A percentile compares a stretch with the other conserved stretches of the same genome.
Conservation (phyloP, 225 moss, liverwort and hornwort genomes). For the Pseudisothecium myosuroides region DNA sequence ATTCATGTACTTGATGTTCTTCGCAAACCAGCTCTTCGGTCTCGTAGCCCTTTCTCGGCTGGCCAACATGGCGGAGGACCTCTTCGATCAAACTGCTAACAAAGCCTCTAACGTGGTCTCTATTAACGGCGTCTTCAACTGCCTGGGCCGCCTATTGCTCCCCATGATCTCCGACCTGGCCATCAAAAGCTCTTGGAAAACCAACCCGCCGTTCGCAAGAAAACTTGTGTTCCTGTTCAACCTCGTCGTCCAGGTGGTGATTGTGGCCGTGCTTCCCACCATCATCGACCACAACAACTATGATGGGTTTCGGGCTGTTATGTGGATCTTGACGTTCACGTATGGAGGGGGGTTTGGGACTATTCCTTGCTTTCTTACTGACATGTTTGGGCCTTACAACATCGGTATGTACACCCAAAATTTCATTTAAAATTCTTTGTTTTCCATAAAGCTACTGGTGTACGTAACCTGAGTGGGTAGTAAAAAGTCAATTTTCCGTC, state of each 20-base stretch:
- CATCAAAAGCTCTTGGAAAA: neutral
- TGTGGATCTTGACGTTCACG: constrained; percentile 49
- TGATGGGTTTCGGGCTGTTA: constrained; percentile 36
- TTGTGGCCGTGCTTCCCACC: constrained; percentile 17
- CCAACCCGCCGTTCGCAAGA: constrained; percentile 39
- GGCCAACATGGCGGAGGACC: constrained; percentile 41
- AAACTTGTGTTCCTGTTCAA: constrained; percentile 45
- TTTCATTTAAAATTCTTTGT: too few relatives aligned
- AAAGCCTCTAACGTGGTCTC: constrained; percentile 51
- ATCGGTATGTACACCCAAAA: constrained; percentile 12
- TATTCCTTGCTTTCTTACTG: constrained; percentile 67
- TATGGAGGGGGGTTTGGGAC: constrained; percentile 69
- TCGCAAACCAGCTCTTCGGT: constrained; percentile 61
- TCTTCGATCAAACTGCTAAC: constrained; percentile 1
- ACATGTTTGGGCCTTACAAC: constrained; percentile 77
- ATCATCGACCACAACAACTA: constrained; percentile 28
- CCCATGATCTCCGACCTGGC: constrained; percentile 35
- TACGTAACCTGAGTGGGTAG: neutral
- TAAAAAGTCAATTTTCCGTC: neutral
- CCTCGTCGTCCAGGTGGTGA: constrained; percentile 17
- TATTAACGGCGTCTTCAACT: constrained; percentile 67
- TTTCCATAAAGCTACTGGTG: neutral
- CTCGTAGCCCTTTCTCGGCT: constrained; percentile 52
- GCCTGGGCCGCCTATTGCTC: constrained; percentile 30
- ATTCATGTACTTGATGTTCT: constrained; percentile 78